These are phyloP conservation scores for Rhynchosporium agropyri DNA, from an alignment of 2,329 filamentous ascomycete genomes.

Conservation along the genomic window DNA sequence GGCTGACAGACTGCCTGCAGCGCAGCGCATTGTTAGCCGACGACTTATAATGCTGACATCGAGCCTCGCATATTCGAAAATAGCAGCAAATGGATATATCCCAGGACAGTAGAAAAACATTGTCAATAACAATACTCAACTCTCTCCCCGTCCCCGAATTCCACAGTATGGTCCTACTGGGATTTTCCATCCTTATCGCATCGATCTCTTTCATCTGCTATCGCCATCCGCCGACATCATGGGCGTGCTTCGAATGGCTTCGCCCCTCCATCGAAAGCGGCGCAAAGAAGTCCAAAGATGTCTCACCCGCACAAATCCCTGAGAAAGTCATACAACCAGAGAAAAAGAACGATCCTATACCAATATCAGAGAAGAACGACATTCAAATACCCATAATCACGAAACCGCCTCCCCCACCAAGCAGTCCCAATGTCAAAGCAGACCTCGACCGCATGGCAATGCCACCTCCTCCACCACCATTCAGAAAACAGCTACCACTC, in stretches of 20 bases:
- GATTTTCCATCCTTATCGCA: slow-evolving; percentile 63
- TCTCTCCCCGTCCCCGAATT: slow-evolving; percentile 7
- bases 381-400: slow-evolving; percentile 1
- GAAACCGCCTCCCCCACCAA: slow-evolving; percentile 4
- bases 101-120: not conserved
- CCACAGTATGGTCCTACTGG: slow-evolving; percentile 56
- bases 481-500: slow-evolving; percentile 36
- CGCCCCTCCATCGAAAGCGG: slow-evolving; percentile 21
- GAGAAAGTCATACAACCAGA: slow-evolving; percentile 9
- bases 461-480: slow-evolving; percentile 44
- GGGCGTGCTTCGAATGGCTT: slow-evolving; percentile 45
- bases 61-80: too few relatives aligned
- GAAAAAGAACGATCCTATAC: not conserved
- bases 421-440: slow-evolving; percentile 24
- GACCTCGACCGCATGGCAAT: slow-evolving; percentile 44
- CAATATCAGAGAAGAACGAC: not conserved
- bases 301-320: slow-evolving; percentile 16
- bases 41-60: too few relatives aligned
- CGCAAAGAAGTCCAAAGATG: slow-evolving; percentile 23
- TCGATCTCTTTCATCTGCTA: slow-evolving; percentile 61
- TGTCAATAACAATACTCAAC: slow-evolving; percentile 7
- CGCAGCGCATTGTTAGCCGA: too few relatives aligned
- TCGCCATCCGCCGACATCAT: slow-evolving; percentile 55
- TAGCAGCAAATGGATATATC: not conserved
- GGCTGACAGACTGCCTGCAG: too few relatives aligned